Evolutionary conservation across 805 yeast species (phyloP).

Genomic region (Blastobotrys peoriensis): DNA sequence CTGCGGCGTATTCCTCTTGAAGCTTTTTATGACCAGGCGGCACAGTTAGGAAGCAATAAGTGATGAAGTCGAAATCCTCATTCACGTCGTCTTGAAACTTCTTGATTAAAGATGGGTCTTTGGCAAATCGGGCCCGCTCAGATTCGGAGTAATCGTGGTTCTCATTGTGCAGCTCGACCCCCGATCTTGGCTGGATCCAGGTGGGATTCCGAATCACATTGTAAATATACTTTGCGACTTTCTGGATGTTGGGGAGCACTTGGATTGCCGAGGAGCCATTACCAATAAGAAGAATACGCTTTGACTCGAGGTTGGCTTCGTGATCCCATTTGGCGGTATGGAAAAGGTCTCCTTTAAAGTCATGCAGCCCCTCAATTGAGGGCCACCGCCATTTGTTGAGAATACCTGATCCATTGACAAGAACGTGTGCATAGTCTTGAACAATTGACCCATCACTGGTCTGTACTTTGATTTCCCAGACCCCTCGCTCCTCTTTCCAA

Average conservation of each 20-base stretch:
- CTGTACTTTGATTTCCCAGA: slow-evolving; percentile 12
- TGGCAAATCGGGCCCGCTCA: slow-evolving; percentile 11
- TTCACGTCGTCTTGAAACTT: background rate
- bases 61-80: slow-evolving; percentile 6
- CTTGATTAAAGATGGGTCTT: slow-evolving; percentile 1
- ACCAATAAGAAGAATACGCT: slow-evolving; percentile 31
- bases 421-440: slow-evolving; percentile 20
- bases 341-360: slow-evolving; percentile 26
- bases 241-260: slow-evolving; percentile 24
- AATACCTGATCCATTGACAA: slow-evolving; percentile 24
- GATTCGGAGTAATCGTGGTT: slow-evolving; percentile 14
- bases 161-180: slow-evolving; percentile 1
- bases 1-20: background rate
- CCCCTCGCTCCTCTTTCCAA: slow-evolving; percentile 18
- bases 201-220: slow-evolving; percentile 20
- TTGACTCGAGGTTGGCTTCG: slow-evolving; percentile 21
- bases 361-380: slow-evolving; percentile 23
- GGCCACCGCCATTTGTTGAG: slow-evolving; percentile 28
- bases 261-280: slow-evolving; percentile 33
- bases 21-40: slow-evolving; percentile 5
- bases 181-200: slow-evolving; percentile 12
- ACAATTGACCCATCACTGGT: slow-evolving; percentile 10
- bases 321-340: slow-evolving; percentile 33
- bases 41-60: slow-evolving; percentile 6
- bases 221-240: slow-evolving; percentile 19